Evolutionary conservation across 805 yeast genomes (phyloP), one percentile per base, ranked within the genome.

Genomic region (Metschnikowia gelsemii): DNA sequence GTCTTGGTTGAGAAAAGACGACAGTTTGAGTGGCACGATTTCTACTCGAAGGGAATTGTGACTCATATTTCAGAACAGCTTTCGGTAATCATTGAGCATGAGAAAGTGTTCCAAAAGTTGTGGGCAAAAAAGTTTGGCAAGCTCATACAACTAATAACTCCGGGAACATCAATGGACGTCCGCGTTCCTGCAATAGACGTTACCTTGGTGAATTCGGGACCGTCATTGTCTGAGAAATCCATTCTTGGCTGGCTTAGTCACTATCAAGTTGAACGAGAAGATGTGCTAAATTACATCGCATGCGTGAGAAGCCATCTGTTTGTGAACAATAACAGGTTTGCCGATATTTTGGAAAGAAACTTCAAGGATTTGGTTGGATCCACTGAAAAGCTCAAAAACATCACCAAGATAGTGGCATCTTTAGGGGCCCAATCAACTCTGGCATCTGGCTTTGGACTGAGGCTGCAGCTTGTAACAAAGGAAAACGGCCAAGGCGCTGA

Each of bases 61-160:
- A 40, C 57, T 23, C 72, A 70, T 38, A 61, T 80, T 0, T 69
- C 79, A 20, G 89, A 82, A 50, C 80, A 76, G 39, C 65, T 82
- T 44, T 79, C 83, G 19, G 59, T 71, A 40, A 58, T 80, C 38
- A 74, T 75, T 18, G 81, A 75, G 32, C 76, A 72, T 46, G 96
- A 84, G 59, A 61, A 63, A 36, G 62, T 64, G 40, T 70, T 70
- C 41, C 72, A 89, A 51, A 64, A 68, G 7, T 70, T 73, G 26
- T 88, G 96, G 96, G 47, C 72, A 4, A 67, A 72, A 38, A 82
- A 79, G 40, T 84, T 84, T 54, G 78, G 84, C 4, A 56, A 55
- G 11, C 68, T 73, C 30, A 47, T 68, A 16, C 37, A 47, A 11
- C 50, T 58, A 14, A 41, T 70, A 24, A 44, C 45, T 7, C 39